phyloP scores from a whole-genome alignment of 2,329 filamentous ascomycete species.

The Trichoderma sp. region DNA sequence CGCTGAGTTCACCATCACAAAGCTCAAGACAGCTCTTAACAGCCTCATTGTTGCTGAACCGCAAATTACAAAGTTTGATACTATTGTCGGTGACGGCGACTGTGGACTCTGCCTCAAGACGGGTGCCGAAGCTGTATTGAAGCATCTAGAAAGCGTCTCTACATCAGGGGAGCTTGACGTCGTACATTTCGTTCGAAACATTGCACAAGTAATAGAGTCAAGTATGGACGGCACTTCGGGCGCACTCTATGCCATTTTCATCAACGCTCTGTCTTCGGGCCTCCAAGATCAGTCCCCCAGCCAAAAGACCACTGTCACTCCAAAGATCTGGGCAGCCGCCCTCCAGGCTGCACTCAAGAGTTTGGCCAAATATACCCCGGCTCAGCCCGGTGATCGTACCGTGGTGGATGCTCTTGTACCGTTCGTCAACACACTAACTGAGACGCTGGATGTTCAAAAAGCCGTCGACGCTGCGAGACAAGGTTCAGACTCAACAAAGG shows the following conservation, averaged over 20 bases:
- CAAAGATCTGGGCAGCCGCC: conserved; percentile 48
- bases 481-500: conserved; percentile 68
- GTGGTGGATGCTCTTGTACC: conserved; percentile 72
- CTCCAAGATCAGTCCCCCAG: conserved; percentile 18
- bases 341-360: conserved; percentile 57
- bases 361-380: conserved; percentile 69
- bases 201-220: conserved; percentile 62
- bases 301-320: conserved; percentile 14
- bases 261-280: conserved; percentile 63
- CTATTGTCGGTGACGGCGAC: conserved; percentile 37
- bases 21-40: conserved; percentile 22
- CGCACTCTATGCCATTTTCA: conserved; percentile 73
- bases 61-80: conserved; percentile 33
- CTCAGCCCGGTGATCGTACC: conserved; percentile 70
- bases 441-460: conserved; percentile 47
- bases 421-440: conserved; percentile 61
- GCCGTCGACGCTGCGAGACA: conserved; percentile 62
- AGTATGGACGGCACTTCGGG: conserved; percentile 75
- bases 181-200: conserved; percentile 23
- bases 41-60: conserved; percentile 42
- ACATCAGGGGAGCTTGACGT: conserved; percentile 42
- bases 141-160: conserved; percentile 48
- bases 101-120: conserved; percentile 31
- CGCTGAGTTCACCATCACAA: conserved; percentile 4
- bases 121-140: conserved; percentile 57